phyloP scores from a whole-genome alignment of 1,139 yeast genomes.

The Pichia sp. region DNA sequence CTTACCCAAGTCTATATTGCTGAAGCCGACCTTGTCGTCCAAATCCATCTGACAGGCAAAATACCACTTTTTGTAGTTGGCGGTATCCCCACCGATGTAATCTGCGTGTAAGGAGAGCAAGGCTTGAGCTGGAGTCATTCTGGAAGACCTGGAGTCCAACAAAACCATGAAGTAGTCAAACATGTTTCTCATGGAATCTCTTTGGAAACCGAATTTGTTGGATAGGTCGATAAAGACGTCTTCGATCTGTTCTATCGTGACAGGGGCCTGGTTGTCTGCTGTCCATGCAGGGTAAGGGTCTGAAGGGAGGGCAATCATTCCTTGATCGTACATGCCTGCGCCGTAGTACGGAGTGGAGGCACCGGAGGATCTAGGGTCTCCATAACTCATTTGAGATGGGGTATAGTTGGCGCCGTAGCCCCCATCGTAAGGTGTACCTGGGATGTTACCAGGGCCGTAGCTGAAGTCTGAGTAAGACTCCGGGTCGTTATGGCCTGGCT shows the following conservation, averaged over 20 bases:
- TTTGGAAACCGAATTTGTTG: conserved; percentile 67
- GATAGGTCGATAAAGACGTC: conserved; percentile 60
- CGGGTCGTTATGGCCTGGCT: conserved; percentile 54
- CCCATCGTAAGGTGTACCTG: conserved; percentile 62
- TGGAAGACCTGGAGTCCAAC: conserved; percentile 69
- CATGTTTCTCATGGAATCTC: conserved; percentile 70
- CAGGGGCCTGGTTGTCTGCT: conserved; percentile 56
- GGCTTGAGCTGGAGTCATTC: conserved; percentile 71
- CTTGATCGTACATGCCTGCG: conserved; percentile 50
- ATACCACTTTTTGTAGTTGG: conserved; percentile 69
- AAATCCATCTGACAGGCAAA: conserved; percentile 61
- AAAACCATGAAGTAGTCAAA: conserved; percentile 74
- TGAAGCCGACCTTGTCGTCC: conserved; percentile 46
- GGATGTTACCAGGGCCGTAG: conserved; percentile 59
- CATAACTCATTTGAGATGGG: conserved; percentile 79
- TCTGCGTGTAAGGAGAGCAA: conserved; percentile 68
- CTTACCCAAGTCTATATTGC: conserved; percentile 51
- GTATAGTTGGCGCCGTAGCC: conserved; percentile 62
- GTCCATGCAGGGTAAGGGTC: conserved; percentile 62
- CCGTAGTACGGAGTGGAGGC: conserved; percentile 96
- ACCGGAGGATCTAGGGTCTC: conserved; percentile 83
- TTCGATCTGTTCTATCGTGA: conserved; percentile 55
- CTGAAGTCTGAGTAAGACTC: conserved; percentile 78
- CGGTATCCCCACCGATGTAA: conserved; percentile 65
- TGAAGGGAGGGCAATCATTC: conserved; percentile 42